phyloP scores from a whole-genome alignment of 768 basidiomycete species.

The Pisolithus tinctorius region DNA sequence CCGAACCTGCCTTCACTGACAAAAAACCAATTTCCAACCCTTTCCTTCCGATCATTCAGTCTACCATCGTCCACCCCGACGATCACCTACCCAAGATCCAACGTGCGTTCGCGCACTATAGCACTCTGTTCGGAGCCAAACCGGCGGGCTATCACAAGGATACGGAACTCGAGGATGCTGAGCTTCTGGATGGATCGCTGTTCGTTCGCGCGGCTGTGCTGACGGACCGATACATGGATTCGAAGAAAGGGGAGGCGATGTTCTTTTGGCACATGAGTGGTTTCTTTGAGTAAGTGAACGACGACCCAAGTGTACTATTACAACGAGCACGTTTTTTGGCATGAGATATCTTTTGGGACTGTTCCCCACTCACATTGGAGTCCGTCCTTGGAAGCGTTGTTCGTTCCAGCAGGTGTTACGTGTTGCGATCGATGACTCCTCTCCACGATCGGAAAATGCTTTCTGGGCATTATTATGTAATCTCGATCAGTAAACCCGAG shows the following conservation, averaged over 20 bases:
- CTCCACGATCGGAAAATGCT: too few relatives aligned
- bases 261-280: slow-evolving; percentile 11
- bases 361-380: too few relatives aligned
- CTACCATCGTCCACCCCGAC: slow-evolving; percentile 27
- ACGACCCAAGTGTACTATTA: too few relatives aligned
- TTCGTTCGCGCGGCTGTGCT: slow-evolving; percentile 27
- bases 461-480: too few relatives aligned
- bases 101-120: slow-evolving; percentile 28
- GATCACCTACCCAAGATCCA: slow-evolving; percentile 31
- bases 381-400: too few relatives aligned
- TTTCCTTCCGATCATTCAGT: slow-evolving; percentile 36
- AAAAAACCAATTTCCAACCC: slow-evolving; percentile 23
- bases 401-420: too few relatives aligned
- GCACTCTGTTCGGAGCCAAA: slow-evolving; percentile 23
- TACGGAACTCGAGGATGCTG: slow-evolving; percentile 26
- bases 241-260: slow-evolving; percentile 32
- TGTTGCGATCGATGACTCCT: too few relatives aligned
- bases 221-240: slow-evolving; percentile 29
- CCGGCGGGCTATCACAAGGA: slow-evolving; percentile 20
- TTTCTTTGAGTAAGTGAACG: not conserved
- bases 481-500: too few relatives aligned
- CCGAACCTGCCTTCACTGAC: slow-evolving; percentile 8
- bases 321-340: too few relatives aligned
- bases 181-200: slow-evolving; percentile 29
- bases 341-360: too few relatives aligned